Percentiles rank a stretch among this genome's conserved stretches.
These are phyloP conservation scores for Acrocalymma vagum DNA, from an alignment of 2,329 filamentous ascomycete species.

Conservation along the genomic window DNA sequence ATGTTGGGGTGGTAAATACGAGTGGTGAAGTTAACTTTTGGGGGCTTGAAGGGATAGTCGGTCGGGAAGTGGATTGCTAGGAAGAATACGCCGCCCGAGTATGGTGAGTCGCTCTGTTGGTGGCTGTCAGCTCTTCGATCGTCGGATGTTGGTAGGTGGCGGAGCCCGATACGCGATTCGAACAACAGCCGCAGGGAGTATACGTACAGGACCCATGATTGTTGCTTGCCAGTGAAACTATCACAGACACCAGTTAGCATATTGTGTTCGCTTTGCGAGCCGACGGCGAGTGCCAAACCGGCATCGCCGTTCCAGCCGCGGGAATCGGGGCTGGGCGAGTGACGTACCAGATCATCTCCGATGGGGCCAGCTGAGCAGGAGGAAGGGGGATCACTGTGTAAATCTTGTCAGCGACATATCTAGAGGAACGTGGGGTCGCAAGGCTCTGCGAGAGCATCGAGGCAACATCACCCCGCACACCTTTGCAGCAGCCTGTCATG, in stretches of 20 bases:
- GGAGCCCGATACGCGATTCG: constrained; percentile 8
- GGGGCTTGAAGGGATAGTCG: constrained; percentile 99
- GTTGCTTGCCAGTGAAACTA: constrained; percentile 99
- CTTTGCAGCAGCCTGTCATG: constrained; percentile 47
- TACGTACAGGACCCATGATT: constrained; percentile 97
- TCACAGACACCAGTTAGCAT: constrained; percentile 40
- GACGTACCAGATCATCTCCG: constrained; percentile 95
- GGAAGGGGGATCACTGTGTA: constrained; percentile 88
- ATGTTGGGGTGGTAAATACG: constrained; percentile 99
- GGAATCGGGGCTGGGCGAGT: constrained; percentile 27
- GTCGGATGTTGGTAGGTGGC: constrained; percentile 10
- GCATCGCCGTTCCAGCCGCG: constrained; percentile 41
- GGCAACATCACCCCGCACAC: constrained; percentile 39
- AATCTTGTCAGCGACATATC: constrained; percentile 41
- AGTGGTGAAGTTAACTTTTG: constrained; percentile 99
- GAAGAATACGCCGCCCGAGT: constrained; percentile 99
- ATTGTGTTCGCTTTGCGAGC: constrained; percentile 18
- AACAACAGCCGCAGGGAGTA: constrained; percentile 10
- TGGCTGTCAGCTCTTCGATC: constrained; percentile 10
- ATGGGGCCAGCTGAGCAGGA: constrained; percentile 98
- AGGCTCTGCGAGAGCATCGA: constrained; percentile 18
- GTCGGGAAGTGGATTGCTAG: constrained; percentile 98
- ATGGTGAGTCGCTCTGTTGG: constrained; percentile 87
- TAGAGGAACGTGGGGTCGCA: constrained; percentile 10
- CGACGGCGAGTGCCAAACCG: constrained; percentile 18